These are phyloP conservation scores for Xylaria bambusicola DNA, from an alignment of 495 filamentous ascomycete genomes.

Conservation along the genomic window DNA sequence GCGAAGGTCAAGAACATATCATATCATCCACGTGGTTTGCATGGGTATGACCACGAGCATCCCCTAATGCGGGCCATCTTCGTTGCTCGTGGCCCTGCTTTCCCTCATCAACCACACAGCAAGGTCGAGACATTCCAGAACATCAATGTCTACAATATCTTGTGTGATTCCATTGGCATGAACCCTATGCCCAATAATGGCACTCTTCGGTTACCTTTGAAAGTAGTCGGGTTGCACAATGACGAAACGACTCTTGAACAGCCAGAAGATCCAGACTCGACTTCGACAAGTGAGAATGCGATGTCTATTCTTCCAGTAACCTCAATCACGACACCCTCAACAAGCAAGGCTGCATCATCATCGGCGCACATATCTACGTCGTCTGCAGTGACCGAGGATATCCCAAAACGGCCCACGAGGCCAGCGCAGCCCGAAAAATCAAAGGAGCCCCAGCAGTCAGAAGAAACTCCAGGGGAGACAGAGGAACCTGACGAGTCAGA, in stretches of 20 bases:
- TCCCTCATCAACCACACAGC: slow-evolving; percentile 81
- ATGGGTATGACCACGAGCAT: slow-evolving; percentile 89
- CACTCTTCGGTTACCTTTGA: slow-evolving; percentile 78
- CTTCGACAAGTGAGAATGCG: slow-evolving; percentile 15
- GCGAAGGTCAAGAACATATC: slow-evolving; percentile 59
- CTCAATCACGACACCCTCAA: slow-evolving; percentile 16
- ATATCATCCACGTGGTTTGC: slow-evolving; percentile 77
- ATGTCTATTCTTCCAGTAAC: slow-evolving; percentile 20
- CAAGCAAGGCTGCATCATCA: slow-evolving; percentile 16
- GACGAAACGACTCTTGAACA: slow-evolving; percentile 33
- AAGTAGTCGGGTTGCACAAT: slow-evolving; percentile 66
- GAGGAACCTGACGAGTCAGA: slow-evolving; percentile 19
- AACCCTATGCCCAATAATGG: slow-evolving; percentile 75
- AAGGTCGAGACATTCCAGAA: slow-evolving; percentile 87
- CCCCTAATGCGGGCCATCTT: slow-evolving; percentile 94
- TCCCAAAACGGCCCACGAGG: neutral
- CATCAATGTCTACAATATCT: slow-evolving; percentile 89
- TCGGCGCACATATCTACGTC: too few species aligned
- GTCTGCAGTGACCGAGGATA: too few species aligned
- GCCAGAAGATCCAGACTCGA: slow-evolving; percentile 36
- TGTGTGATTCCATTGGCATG: slow-evolving; percentile 82
- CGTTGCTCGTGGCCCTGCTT: slow-evolving; percentile 82
- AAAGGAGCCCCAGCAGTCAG: neutral
- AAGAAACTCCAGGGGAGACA: slow-evolving; percentile 24
- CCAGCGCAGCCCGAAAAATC: slow-evolving; percentile 7